Percentiles rank a stretch among this genome's conserved stretches.
phyloP scores from a whole-genome alignment of 441 rosid species.

The Jatropha podagrica region DNA sequence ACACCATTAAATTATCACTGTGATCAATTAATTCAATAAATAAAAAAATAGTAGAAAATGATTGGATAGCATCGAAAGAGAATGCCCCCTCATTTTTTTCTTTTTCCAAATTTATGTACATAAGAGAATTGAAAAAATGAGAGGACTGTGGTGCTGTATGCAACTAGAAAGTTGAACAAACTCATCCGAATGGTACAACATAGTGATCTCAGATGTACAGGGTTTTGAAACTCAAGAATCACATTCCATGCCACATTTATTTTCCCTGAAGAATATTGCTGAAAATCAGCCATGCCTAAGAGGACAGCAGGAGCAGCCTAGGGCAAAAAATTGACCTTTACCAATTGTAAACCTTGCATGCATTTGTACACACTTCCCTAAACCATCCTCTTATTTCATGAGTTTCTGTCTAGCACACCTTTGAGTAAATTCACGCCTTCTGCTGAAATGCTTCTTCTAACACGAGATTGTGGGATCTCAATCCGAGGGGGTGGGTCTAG shows the following conservation, averaged over 20 bases:
- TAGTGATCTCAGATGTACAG: slow-evolving; percentile 32
- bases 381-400: slow-evolving; percentile 30
- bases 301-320: slow-evolving; percentile 14
- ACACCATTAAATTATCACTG: background rate
- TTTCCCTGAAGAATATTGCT: slow-evolving; percentile 16
- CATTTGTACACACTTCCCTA: background rate
- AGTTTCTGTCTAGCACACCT: slow-evolving; percentile 60
- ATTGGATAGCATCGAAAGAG: slow-evolving; percentile 11
- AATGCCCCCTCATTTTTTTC: slow-evolving; percentile 4
- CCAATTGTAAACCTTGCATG: slow-evolving; percentile 15
- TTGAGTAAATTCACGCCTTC: slow-evolving; percentile 83
- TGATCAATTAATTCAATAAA: slow-evolving; percentile 12
- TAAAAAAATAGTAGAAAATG: background rate
- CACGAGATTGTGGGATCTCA: slow-evolving; percentile 59
- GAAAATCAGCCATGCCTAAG: slow-evolving; percentile 17
- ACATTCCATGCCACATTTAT: slow-evolving; percentile 13
- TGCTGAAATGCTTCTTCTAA: slow-evolving; percentile 76
- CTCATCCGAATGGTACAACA: slow-evolving; percentile 34
- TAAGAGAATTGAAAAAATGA: slow-evolving; percentile 6
- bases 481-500: slow-evolving; percentile 78
- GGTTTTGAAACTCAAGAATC: slow-evolving; percentile 32
- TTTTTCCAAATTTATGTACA: slow-evolving; percentile 35
- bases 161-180: slow-evolving; percentile 24
- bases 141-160: background rate
- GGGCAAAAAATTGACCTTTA: slow-evolving; percentile 16